These are phyloP conservation scores for Lophium mytilinum DNA, from an alignment of 495 filamentous ascomycete species.

Conservation along the genomic window DNA sequence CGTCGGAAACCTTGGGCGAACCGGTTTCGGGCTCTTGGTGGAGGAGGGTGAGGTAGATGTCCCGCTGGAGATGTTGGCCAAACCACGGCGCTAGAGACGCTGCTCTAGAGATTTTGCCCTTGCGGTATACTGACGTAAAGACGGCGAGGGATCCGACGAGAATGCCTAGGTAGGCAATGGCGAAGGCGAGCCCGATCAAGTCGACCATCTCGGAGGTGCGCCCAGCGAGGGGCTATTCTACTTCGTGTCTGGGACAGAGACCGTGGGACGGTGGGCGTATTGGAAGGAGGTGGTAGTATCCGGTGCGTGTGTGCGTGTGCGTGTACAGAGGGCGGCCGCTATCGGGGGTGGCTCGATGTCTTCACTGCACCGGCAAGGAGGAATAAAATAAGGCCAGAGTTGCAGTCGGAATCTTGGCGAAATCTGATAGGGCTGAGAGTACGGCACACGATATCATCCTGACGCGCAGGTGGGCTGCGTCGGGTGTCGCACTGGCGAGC, in stretches of 20 bases:
- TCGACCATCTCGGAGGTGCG: slow-evolving; percentile 47
- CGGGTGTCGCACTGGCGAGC: not conserved
- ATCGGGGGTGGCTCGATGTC: not conserved
- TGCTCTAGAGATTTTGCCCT: slow-evolving; percentile 78
- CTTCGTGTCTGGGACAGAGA: too few relatives aligned
- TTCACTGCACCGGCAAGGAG: not conserved
- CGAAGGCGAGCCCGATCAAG: slow-evolving; percentile 72
- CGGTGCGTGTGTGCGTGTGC: too few relatives aligned
- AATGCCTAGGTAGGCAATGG: slow-evolving; percentile 78
- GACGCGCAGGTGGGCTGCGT: not conserved
- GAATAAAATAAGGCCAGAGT: not conserved
- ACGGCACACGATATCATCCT: too few relatives aligned
- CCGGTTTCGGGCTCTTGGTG: slow-evolving; percentile 77
- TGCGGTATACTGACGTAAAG: slow-evolving; percentile 87
- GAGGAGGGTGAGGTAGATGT: slow-evolving; percentile 87
- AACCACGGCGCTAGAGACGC: slow-evolving; percentile 89
- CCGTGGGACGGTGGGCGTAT: too few relatives aligned
- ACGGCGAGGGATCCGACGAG: slow-evolving; percentile 80
- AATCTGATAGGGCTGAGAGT: not conserved
- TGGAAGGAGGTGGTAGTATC: too few relatives aligned
- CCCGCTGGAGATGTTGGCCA: slow-evolving; percentile 75
- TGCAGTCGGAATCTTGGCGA: not conserved
- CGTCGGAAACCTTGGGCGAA: slow-evolving; percentile 66
- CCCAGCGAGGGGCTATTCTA: too few relatives aligned
- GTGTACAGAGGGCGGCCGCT: not conserved